Percentiles rank a stretch among this genome's conserved stretches.
These are phyloP conservation scores for Acacia crassicarpa DNA, from an alignment of 306 rosid species.

Conservation along the genomic window DNA sequence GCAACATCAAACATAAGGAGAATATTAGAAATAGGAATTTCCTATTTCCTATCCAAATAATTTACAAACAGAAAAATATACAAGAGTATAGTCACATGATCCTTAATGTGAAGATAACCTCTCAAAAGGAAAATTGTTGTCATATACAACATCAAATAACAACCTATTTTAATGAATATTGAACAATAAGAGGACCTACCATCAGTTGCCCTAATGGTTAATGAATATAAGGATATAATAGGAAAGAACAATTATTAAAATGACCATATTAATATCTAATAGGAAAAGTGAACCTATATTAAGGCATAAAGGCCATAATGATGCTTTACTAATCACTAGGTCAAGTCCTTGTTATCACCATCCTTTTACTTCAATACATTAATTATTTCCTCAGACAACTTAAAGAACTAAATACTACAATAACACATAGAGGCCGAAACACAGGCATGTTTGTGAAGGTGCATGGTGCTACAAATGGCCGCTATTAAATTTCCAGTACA, in stretches of 20 bases:
- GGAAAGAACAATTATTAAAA: background rate
- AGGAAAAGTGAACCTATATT: background rate
- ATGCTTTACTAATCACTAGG: background rate
- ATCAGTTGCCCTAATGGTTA: background rate
- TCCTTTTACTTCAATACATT: background rate
- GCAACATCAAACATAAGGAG: background rate
- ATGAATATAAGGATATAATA: background rate
- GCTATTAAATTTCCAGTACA: background rate
- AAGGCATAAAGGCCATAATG: background rate
- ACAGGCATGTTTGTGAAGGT: background rate
- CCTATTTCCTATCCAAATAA: background rate
- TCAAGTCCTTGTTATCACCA: background rate
- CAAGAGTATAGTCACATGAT: background rate
- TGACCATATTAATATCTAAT: background rate
- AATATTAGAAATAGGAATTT: slow-evolving; percentile 1
- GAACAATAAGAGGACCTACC: background rate
- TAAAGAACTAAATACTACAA: background rate
- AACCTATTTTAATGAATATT: background rate
- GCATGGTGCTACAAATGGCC: background rate
- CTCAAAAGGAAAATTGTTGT: background rate
- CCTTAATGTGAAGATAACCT: background rate
- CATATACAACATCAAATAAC: background rate
- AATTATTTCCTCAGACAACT: background rate
- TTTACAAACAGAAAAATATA: background rate
- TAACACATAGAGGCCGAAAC: background rate